Evolutionary conservation across 2,329 filamentous ascomycete genomes (phyloP).

Genomic region (Fusarium sp.): DNA sequence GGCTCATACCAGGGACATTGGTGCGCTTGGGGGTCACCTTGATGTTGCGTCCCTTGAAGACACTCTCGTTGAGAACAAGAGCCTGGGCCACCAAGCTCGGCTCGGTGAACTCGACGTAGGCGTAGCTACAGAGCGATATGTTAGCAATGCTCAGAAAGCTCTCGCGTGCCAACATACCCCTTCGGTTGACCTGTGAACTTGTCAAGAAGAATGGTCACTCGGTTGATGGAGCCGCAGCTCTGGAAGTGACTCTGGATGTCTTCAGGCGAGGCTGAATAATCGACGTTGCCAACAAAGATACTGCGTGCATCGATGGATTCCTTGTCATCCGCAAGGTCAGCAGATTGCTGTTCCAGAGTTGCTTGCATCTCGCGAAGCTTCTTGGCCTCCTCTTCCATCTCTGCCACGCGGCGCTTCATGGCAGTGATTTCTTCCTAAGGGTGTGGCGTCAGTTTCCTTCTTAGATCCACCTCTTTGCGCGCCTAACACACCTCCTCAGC

Average conservation of each 20-base stretch:
- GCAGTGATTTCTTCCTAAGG: slow-evolving; percentile 79
- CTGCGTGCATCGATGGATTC: slow-evolving; percentile 94
- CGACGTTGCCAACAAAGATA: slow-evolving; percentile 98
- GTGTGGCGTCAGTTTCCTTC: slow-evolving; percentile 45
- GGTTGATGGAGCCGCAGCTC: slow-evolving; percentile 95
- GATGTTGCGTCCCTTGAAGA: slow-evolving; percentile 92
- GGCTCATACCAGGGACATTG: slow-evolving; percentile 92
- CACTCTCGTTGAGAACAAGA: slow-evolving; percentile 92
- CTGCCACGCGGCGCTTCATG: slow-evolving; percentile 86
- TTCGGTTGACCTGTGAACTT: slow-evolving; percentile 99
- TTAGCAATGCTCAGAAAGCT: slow-evolving; percentile 19
- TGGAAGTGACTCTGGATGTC: slow-evolving; percentile 98
- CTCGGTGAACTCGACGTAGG: slow-evolving; percentile 98
- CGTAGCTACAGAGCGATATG: slow-evolving; percentile 71
- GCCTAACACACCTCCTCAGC: slow-evolving; percentile 49
- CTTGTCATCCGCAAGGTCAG: slow-evolving; percentile 88
- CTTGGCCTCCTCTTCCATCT: slow-evolving; percentile 90
- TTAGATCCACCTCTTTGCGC: slow-evolving; percentile 41
- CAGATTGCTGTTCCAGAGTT: slow-evolving; percentile 82
- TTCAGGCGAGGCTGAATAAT: slow-evolving; percentile 95
- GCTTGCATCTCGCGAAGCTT: slow-evolving; percentile 89
- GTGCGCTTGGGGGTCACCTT: slow-evolving; percentile 97
- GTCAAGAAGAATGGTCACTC: slow-evolving; percentile 95
- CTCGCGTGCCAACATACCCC: slow-evolving; percentile 68
- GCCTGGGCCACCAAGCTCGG: slow-evolving; percentile 92